Evolutionary conservation across 2,329 filamentous ascomycete species (phyloP).

Genomic region (Aspergillus texensis): DNA sequence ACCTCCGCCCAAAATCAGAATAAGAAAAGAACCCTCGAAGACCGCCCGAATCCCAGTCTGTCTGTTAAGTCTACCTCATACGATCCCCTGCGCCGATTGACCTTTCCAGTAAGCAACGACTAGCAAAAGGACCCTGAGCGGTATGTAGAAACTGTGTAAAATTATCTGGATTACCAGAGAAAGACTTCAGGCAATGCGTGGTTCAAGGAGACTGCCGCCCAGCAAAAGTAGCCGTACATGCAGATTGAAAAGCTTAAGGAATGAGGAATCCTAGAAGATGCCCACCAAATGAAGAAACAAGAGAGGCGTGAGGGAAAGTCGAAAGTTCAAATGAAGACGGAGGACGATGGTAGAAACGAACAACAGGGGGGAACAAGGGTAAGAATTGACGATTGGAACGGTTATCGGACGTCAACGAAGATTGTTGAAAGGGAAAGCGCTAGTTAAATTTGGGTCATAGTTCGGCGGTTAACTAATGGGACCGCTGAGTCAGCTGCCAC

Average conservation of each 20-base stretch:
- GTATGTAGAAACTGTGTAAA: constrained; percentile 7
- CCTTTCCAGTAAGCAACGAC: constrained; percentile 23
- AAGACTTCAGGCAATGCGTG: neutral
- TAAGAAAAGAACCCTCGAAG: constrained; percentile 28
- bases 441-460: neutral
- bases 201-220: neutral
- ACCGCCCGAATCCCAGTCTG: constrained; percentile 21
- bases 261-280: constrained; percentile 1
- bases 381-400: constrained; percentile 9
- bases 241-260: constrained; percentile 4
- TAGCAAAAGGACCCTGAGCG: constrained; percentile 18
- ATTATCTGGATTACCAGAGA: neutral
- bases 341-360: neutral
- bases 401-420: neutral
- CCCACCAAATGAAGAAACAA: neutral
- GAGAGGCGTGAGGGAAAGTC: neutral
- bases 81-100: constrained; percentile 23
- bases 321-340: neutral
- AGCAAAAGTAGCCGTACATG: neutral
- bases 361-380: neutral
- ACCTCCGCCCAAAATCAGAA: constrained; percentile 29
- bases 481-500: neutral
- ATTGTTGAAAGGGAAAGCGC: neutral
- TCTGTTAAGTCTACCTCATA: constrained; percentile 27
- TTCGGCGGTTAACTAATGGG: neutral